Evolutionary conservation across 805 yeast genomes (phyloP).

Genomic region (Naumovozyma dairenensis): DNA sequence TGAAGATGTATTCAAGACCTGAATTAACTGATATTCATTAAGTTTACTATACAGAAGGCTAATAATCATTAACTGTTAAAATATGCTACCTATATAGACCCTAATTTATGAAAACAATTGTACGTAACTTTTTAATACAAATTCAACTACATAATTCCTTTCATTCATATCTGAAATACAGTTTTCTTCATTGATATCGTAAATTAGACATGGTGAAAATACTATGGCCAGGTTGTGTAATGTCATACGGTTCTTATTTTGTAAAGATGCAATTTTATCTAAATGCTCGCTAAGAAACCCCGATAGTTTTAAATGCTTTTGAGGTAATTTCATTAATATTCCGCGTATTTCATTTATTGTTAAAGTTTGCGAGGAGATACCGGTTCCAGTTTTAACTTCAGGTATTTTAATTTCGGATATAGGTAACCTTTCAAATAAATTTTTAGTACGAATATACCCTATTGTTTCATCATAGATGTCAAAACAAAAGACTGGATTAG

Average conservation of each 20-base stretch:
- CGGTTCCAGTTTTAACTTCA: slow-evolving; percentile 9
- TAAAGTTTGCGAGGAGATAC: not conserved
- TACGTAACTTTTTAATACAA: too few relatives aligned
- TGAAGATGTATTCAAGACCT: slow-evolving; percentile 63
- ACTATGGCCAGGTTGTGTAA: slow-evolving; percentile 77
- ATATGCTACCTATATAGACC: too few relatives aligned
- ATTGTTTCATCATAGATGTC: slow-evolving; percentile 60
- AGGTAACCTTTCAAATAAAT: slow-evolving; percentile 7
- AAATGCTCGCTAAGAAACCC: slow-evolving; percentile 54
- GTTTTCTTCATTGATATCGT: slow-evolving; percentile 70
- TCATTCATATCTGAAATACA: slow-evolving; percentile 81
- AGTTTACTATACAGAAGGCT: too few relatives aligned
- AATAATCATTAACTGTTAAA: too few relatives aligned
- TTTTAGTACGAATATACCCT: slow-evolving; percentile 34
- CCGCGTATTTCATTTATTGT: not conserved
- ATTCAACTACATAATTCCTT: slow-evolving; percentile 70
- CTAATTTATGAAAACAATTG: too few relatives aligned
- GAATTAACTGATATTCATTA: slow-evolving; percentile 58
- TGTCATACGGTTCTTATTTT: slow-evolving; percentile 66
- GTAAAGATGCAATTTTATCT: slow-evolving; percentile 42
- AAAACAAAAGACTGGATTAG: slow-evolving; percentile 77
- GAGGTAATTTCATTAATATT: slow-evolving; percentile 38
- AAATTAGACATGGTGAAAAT: slow-evolving; percentile 86
- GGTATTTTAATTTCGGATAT: slow-evolving; percentile 38
- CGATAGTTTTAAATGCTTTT: slow-evolving; percentile 54